Percentiles rank a stretch among this genome's conserved stretches.
These are phyloP conservation scores for Penicillium sp. DNA, from an alignment of 2,329 filamentous ascomycete species.

Conservation along the genomic window DNA sequence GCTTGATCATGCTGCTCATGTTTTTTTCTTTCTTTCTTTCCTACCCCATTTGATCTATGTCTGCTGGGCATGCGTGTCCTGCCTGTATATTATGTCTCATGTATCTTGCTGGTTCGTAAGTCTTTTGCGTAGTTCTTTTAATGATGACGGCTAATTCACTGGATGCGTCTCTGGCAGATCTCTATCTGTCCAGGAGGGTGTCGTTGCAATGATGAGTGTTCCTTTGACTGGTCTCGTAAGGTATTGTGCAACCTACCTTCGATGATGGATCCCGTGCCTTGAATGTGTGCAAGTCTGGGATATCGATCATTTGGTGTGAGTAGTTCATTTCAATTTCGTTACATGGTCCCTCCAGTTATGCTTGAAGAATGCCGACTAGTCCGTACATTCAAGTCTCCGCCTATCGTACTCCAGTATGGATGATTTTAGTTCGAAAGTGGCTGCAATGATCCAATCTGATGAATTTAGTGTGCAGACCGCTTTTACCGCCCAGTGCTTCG, in stretches of 20 bases:
- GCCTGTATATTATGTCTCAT: conserved; percentile 28
- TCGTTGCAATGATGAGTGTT: conserved; percentile 8
- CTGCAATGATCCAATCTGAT: neutral
- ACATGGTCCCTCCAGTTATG: neutral
- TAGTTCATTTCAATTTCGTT: neutral
- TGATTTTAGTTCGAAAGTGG: neutral
- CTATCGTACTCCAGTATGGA: neutral
- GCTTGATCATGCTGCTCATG: conserved; percentile 13
- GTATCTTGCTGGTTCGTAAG: conserved; percentile 13
- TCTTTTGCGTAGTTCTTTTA: conserved; percentile 15
- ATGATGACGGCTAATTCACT: conserved; percentile 26
- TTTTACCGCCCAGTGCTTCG: neutral
- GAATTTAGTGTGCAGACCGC: neutral
- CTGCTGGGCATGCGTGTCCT: conserved; percentile 14
- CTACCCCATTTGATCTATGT: conserved; percentile 1
- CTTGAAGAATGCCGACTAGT: neutral
- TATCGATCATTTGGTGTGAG: neutral
- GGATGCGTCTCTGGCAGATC: conserved; percentile 8
- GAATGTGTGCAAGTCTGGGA: neutral
- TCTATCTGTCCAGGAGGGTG: conserved; percentile 2
- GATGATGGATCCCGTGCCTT: neutral
- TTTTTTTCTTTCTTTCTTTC: conserved; percentile 5
- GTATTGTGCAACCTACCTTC: neutral
- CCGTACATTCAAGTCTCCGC: neutral
- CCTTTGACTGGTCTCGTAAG: neutral